Evolutionary conservation across 2,329 filamentous ascomycete genomes (phyloP).

Genomic region (Calonectria pseudoturangicola): DNA sequence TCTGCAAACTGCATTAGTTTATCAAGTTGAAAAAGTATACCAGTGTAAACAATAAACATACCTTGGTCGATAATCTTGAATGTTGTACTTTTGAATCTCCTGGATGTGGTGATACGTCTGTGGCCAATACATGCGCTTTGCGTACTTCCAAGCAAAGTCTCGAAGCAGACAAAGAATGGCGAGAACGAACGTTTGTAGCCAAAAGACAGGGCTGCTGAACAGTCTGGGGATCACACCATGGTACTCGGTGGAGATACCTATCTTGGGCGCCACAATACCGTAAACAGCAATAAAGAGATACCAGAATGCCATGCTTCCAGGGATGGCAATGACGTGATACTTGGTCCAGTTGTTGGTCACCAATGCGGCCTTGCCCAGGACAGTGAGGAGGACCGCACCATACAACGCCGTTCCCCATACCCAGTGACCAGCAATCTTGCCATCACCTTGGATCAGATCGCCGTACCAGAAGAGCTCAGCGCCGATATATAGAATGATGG

Average conservation of each 20-base stretch:
- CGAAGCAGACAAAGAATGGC: slow-evolving; percentile 88
- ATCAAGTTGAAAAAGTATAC: background rate
- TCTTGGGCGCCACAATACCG: slow-evolving; percentile 87
- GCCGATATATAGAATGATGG: slow-evolving; percentile 91
- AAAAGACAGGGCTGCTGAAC: slow-evolving; percentile 90
- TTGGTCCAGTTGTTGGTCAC: slow-evolving; percentile 99
- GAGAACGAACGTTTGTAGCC: slow-evolving; percentile 89
- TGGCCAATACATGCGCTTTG: slow-evolving; percentile 96
- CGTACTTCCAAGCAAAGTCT: slow-evolving; percentile 98
- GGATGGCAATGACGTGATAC: slow-evolving; percentile 96
- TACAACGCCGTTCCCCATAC: slow-evolving; percentile 98
- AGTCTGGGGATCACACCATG: slow-evolving; percentile 87
- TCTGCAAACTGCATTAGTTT: slow-evolving; percentile 64
- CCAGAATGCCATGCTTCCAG: slow-evolving; percentile 94
- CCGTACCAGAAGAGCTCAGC: slow-evolving; percentile 87
- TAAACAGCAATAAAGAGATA: slow-evolving; percentile 92
- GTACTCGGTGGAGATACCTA: slow-evolving; percentile 89
- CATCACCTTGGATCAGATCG: slow-evolving; percentile 86
- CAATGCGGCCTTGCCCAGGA: slow-evolving; percentile 94
- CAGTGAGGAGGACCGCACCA: slow-evolving; percentile 93
- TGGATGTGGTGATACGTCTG: slow-evolving; percentile 98
- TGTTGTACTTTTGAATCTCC: slow-evolving; percentile 99
- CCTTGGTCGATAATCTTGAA: slow-evolving; percentile 98
- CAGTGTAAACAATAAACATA: slow-evolving; percentile 64
- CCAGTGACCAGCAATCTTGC: slow-evolving; percentile 93